Evolutionary conservation across 2,329 filamentous ascomycete genomes (phyloP).

Genomic region (Pseudomassariella vexata): DNA sequence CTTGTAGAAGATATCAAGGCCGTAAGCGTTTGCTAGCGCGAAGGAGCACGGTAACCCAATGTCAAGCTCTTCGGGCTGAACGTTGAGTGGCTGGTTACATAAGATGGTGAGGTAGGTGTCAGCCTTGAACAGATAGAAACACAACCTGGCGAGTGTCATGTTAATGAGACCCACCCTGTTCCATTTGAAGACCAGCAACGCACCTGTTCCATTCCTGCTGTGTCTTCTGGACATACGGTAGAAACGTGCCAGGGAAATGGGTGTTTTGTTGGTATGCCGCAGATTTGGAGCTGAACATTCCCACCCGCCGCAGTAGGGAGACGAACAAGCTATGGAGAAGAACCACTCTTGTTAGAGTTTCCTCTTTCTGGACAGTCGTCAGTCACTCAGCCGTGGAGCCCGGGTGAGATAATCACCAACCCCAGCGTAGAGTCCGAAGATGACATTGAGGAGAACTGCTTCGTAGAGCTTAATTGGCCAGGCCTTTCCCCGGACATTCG

Average conservation of each 20-base stretch:
- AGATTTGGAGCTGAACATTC: constrained; percentile 1
- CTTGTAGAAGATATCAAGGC: background rate
- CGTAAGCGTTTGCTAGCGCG: constrained; percentile 1
- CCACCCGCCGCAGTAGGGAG: constrained; percentile 2
- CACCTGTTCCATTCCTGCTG: too few relatives aligned
- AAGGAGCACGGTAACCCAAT: constrained; percentile 2
- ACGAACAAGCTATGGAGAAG: constrained; percentile 3
- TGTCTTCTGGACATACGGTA: too few relatives aligned
- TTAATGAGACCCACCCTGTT: too few relatives aligned
- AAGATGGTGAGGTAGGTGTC: constrained; percentile 1
- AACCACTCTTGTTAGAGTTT: too few relatives aligned
- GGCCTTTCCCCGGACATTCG: too few relatives aligned
- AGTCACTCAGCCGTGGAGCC: background rate
- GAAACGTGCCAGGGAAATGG: constrained; percentile 4
- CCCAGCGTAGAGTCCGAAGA: constrained; percentile 1
- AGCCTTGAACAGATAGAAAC: constrained; percentile 5
- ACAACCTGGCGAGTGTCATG: too few relatives aligned
- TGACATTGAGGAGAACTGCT: constrained; percentile 1
- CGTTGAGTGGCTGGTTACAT: background rate
- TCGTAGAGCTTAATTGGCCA: constrained; percentile 4
- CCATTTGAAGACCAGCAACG: background rate
- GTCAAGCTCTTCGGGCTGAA: constrained; percentile 5
- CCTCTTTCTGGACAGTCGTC: too few relatives aligned
- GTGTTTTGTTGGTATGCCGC: background rate
- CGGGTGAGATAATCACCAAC: background rate